Evolutionary conservation across 148 eudicot genomes (phyloP), one percentile per base, ranked within the genome.

Genomic region (Persicaria tinctoria): DNA sequence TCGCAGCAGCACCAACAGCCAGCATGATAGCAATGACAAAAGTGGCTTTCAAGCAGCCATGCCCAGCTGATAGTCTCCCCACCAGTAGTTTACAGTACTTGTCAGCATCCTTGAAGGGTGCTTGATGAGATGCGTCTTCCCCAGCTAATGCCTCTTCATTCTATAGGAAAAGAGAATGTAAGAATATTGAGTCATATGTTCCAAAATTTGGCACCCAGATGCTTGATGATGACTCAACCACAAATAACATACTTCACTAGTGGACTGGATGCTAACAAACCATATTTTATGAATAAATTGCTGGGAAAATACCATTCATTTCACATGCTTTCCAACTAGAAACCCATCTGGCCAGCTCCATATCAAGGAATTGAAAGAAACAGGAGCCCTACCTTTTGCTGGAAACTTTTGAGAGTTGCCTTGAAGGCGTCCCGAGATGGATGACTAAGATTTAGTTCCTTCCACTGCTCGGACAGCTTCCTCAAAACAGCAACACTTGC

Each of bases 21-120:
- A 81, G 17, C 59, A 82, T 86, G 69, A 88, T 73, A 23, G 78
- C 75, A 45, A 81, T 53, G 27, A 86, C 51, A 20, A 81, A 79
- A 32, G 83, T 27, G 77, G 80, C 80, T 79, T 88, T 87, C 80
- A 88, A 16, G 82, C 92, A 92, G 54, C 92, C 89, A 51, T 78
- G 80, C 5, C 92, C 82, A n/a, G 86, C 84, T n/a, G 90, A 88
- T 54, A 89, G 59, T 84, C 87, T 87, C 76, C 89, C 92, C 68
- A 80, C 46, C 13, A 92, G 68, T 70, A 74, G 46, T 78, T 89
- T 92, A 57, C 89, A 84, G 79, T 88, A 83, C 86, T 92, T 89
- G 74, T 92, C 85, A 13, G 94, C 85, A 6, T 89, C 87, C 81
- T 85, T 88, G 64, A 86, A 55, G 48, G 75, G 79, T 46, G 87